Evolutionary conservation across 352 stramenopile species (phyloP), one percentile per base, ranked within the genome.

Genomic region (Pythium scleroteichum): DNA sequence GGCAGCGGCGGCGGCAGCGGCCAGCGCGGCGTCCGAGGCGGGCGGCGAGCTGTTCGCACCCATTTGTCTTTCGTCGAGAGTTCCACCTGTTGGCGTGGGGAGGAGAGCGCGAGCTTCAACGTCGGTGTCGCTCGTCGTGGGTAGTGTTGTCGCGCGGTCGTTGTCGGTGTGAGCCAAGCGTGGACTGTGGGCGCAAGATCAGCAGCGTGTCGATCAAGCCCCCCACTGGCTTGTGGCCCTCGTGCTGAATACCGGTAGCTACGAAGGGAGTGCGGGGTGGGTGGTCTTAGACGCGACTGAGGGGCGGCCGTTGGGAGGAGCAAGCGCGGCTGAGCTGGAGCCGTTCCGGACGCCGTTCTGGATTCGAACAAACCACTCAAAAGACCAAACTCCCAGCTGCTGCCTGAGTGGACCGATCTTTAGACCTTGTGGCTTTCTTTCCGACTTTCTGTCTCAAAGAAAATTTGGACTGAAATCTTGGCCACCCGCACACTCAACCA

Each of bases 401-500:
- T 53, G 52, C 52, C 50, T n/a, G 53, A 61, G 44, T 53, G 42
- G 53, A 45, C 49, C 49, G 59, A 66, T 66, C 59, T 60, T 59
- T 59, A 24, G 52, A 56, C 33, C 48, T 47, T 52, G 39, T n/a
- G n/a, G 20, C 53, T 53, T 61, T 61, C 53, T 56, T 75, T 77
- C 65, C 69, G 72, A 78, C 64, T 72, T 69, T 73, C 66, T 62
- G 69, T 72, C 69, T 62, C 61, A 58, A 78, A 73, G 72, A 78
- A 66, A 62, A 62, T 62, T 62, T 67, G 66, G 63, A 77, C 66
- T 81, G 73, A 81, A 81, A 81, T 78, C 73, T 64, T 69, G 51
- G 39, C 59, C 64, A 58, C 4, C 49, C 39, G 29, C 29, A 44
- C 55, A 59, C 32, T 59, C 47, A 40, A 64, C 62, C 54, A 70